phyloP scores from a whole-genome alignment of 345 rosid species.

The Euclidium syriacum region DNA sequence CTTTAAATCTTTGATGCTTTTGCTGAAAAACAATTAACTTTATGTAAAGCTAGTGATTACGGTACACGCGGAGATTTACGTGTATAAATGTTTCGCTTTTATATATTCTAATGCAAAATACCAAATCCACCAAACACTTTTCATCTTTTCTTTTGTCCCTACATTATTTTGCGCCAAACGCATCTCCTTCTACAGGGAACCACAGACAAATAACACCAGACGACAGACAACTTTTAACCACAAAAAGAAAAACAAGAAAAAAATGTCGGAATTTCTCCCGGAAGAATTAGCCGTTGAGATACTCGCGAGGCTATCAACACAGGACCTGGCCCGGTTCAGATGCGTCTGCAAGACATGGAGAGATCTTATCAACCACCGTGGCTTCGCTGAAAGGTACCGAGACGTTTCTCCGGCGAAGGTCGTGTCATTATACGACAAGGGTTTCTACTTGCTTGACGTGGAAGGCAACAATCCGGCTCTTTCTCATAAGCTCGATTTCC shows the following conservation, averaged over 20 bases:
- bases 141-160: background rate
- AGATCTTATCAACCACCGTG: constrained; percentile 10
- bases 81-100: background rate
- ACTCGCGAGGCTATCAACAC: constrained; percentile 17
- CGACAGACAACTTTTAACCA: constrained; percentile 1
- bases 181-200: constrained; percentile 1
- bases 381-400: background rate
- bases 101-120: constrained; percentile 2
- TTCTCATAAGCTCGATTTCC: constrained; percentile 1
- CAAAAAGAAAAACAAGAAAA: background rate
- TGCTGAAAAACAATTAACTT: background rate
- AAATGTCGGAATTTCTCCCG: constrained; percentile 19
- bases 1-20: background rate
- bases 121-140: background rate
- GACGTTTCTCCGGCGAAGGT: constrained; percentile 5
- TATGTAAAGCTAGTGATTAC: background rate
- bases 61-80: background rate
- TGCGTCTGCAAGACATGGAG: constrained; percentile 29
- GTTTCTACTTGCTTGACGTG: constrained; percentile 24
- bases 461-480: background rate
- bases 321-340: constrained; percentile 22
- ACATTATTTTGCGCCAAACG: background rate
- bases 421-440: constrained; percentile 6
- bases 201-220: background rate
- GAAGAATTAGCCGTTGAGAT: constrained; percentile 23